Percentiles rank a stretch among this genome's conserved stretches.
These are phyloP conservation scores for Castanea crenata DNA, from an alignment of 306 rosid species.

Conservation along the genomic window DNA sequence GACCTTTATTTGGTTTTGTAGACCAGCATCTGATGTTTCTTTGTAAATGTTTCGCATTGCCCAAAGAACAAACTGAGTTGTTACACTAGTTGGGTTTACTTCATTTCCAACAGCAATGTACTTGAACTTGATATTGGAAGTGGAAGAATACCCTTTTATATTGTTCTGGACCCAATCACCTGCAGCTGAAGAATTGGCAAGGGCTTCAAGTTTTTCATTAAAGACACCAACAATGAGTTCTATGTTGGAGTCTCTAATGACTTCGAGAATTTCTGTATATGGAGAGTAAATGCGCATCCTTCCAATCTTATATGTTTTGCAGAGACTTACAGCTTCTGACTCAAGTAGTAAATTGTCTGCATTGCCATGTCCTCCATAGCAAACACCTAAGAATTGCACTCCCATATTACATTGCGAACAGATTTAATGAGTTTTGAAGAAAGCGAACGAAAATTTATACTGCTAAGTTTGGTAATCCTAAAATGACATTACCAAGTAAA, in stretches of 20 bases:
- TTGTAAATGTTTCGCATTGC: slow-evolving; percentile 17
- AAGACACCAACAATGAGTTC: not conserved
- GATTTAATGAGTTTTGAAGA: not conserved
- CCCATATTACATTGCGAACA: not conserved
- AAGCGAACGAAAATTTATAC: not conserved
- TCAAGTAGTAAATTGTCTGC: not conserved
- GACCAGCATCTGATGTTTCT: not conserved
- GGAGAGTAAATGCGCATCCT: not conserved
- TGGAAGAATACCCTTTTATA: not conserved
- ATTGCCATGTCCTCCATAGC: not conserved
- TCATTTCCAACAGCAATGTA: slow-evolving; percentile 21
- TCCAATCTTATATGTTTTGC: not conserved
- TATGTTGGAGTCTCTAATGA: not conserved
- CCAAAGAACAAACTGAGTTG: not conserved
- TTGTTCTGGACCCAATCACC: slow-evolving; percentile 25
- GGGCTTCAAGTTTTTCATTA: not conserved
- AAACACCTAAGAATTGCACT: not conserved
- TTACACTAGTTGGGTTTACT: not conserved
- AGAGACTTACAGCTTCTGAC: not conserved
- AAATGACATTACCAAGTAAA: no score
- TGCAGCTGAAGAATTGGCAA: not conserved
- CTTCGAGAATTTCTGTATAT: not conserved
- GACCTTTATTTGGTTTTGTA: slow-evolving; percentile 15
- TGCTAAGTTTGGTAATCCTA: no score
- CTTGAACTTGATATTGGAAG: not conserved